A percentile compares a stretch with the other conserved stretches of the same genome.
Conservation (phyloP, 2,329 filamentous ascomycete species). For the Xylariaceae sp. region DNA sequence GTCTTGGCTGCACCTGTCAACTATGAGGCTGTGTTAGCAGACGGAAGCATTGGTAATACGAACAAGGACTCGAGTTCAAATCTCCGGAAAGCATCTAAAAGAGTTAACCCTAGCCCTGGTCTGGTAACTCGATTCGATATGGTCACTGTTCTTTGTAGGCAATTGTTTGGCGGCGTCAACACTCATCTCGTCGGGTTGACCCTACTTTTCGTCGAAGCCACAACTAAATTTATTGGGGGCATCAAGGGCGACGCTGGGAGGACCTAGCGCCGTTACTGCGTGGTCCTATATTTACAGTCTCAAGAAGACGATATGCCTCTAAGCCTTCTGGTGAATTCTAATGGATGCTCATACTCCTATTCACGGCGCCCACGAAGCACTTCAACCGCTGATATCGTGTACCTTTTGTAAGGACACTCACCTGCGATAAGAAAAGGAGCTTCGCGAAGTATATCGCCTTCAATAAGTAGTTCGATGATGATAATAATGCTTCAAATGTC, state of each 20-base stretch:
- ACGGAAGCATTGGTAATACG: slow-evolving; percentile 44
- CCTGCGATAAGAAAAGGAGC: background rate
- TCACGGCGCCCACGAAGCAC: background rate
- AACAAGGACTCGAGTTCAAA: slow-evolving; percentile 39
- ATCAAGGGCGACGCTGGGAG: background rate
- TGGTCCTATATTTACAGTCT: background rate
- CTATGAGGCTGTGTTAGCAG: slow-evolving; percentile 47
- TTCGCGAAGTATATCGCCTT: background rate
- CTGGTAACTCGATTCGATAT: slow-evolving; percentile 28
- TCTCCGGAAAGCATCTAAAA: slow-evolving; percentile 45
- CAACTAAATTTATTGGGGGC: background rate
- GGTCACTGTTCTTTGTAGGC: background rate
- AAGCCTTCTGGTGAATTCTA: background rate
- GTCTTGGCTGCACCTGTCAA: slow-evolving; percentile 44
- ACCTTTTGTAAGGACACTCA: background rate
- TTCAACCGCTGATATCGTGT: background rate
- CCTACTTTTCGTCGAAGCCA: background rate
- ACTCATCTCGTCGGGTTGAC: background rate
- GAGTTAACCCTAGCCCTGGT: slow-evolving; percentile 47
- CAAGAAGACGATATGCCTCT: background rate
- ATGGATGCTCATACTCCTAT: background rate
- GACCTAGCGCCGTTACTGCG: background rate
- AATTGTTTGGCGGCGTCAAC: background rate
- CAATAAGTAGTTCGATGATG: background rate
- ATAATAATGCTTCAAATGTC: no score